Evolutionary conservation across 2,329 filamentous ascomycete species (phyloP), one percentile per base, ranked within the genome.

Genomic region (Fusarium nisikadoi): DNA sequence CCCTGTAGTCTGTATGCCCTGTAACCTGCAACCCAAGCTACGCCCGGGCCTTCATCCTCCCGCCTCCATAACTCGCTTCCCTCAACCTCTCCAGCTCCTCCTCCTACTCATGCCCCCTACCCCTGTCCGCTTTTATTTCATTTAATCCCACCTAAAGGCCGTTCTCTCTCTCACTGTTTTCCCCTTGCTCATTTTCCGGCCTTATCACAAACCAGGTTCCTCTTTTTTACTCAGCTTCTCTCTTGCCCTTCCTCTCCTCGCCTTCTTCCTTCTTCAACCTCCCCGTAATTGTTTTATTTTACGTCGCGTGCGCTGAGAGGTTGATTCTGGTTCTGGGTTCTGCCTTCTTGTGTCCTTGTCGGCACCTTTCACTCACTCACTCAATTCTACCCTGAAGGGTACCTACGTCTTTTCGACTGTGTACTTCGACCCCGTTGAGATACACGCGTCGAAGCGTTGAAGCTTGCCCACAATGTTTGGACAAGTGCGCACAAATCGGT

Each of bases 381-480:
- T 31, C 20, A 27, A 27, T 49, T 36, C 29, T 41, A 25, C 65
- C 39, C 49, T 38, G 59, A 61, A 33, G n/a, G n/a, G n/a, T n/a
- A n/a, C 46, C 27, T 54, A 54, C 46, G 12, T 25, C 59, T 31
- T 33, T 47, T 57, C 20, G 46, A 52, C 49, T 65, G 43, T 53
- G 53, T 41, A 45, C 20, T 57, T 52, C 35, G n/a, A 19, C 29
- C 42, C 42, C 43, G 50, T 61, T 58, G 47, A 58, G 43, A 49
- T 43, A 45, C 29, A 31, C 43, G 53, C 42, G 46, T 47, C 39
- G 52, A 65, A 47, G 45, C 38, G 45, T 45, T 57, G 50, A 70
- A 74, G 61, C 61, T 79, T 79, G 79, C 75, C 74, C 59, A 80
- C 75, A 65, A 80, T 81, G 73, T 71, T 81, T 42, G 76, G 76